Base-by-base conservation (phyloP, 371 early-diverging fungal genomes). In the Mortierella sp. region DNA sequence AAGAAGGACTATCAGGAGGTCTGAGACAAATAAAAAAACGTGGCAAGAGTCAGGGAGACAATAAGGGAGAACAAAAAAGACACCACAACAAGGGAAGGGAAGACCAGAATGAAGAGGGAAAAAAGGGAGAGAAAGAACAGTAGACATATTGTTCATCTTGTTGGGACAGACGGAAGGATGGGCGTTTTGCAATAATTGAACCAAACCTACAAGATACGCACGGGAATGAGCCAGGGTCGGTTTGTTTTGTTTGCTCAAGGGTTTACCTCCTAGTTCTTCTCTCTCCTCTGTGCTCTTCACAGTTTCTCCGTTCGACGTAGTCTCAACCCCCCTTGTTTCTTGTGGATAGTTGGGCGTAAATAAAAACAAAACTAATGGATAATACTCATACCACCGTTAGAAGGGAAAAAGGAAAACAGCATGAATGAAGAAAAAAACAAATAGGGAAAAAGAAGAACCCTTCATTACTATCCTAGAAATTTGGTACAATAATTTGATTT, bases 381-480 rank as follows among this genome's bases (percentile, higher is more conserved):
- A 1, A 57, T 26, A 26, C 5, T 26, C 13, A 28, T 14, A 26
- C 16, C 50, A 50, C 63, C 63, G 63, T 63, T 63, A 31, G 55
- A 31, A 63, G 63, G 31, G 26, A 16, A 31, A 31, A 31, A 31
- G 19, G 2, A 4, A 31, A 7, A 31, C 3, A 31, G 31, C 28
- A 19, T 4, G 31, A 31, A 13, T 8, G 24, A 55, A 3, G n/a
- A 19, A 6, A 58, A n/a, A 58, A 58, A 28, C n/a, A n/a, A 58
- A 60, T 60, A 60, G 60, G 31, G 60, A 60, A 60, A 63, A 6
- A 19, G 63, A 63, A 28, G 63, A 63, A 31, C 63, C 60, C 63
- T 63, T 31, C 11, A 11, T 63, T 63, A 63, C 63, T 63, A 34
- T 16, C 60, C 31, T 63, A 28, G 31, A 0, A 63, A 63, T 14